Conservation (phyloP, 73 alveolate genomes). For the Blepharisma japonicum region DNA sequence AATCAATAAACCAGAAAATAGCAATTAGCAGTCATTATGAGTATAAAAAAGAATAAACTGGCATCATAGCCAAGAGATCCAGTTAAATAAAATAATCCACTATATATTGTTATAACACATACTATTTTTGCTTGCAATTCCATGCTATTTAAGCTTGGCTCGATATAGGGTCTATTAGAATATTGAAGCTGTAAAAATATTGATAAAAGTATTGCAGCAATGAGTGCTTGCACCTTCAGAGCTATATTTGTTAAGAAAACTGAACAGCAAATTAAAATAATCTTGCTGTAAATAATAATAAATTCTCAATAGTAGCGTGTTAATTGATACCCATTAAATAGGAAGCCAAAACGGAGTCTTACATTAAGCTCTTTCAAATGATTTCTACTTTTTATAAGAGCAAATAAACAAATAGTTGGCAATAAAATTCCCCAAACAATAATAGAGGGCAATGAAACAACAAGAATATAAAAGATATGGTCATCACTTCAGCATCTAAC, state of each 20-base stretch:
- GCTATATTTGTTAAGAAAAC: constrained; percentile 30
- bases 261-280: constrained; percentile 36
- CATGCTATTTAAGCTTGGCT: neutral
- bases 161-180: neutral
- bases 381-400: neutral
- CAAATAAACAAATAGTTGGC: neutral
- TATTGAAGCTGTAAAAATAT: neutral
- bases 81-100: constrained; percentile 21
- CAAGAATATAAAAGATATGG: constrained; percentile 12
- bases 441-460: constrained; percentile 52
- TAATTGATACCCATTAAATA: constrained; percentile 55
- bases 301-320: constrained; percentile 59
- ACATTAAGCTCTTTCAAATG: constrained; percentile 18
- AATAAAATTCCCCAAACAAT: constrained; percentile 30
- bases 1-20: neutral
- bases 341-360: constrained; percentile 57
- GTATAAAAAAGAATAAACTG: neutral
- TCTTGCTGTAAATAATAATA: constrained; percentile 55
- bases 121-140: neutral
- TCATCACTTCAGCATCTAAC: constrained; percentile 39
- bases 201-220: neutral
- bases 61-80: neutral
- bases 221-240: neutral
- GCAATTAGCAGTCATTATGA: neutral
- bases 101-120: neutral